Evolutionary conservation across 768 basidiomycete species (phyloP).

Genomic region (Agrocybe praecox): DNA sequence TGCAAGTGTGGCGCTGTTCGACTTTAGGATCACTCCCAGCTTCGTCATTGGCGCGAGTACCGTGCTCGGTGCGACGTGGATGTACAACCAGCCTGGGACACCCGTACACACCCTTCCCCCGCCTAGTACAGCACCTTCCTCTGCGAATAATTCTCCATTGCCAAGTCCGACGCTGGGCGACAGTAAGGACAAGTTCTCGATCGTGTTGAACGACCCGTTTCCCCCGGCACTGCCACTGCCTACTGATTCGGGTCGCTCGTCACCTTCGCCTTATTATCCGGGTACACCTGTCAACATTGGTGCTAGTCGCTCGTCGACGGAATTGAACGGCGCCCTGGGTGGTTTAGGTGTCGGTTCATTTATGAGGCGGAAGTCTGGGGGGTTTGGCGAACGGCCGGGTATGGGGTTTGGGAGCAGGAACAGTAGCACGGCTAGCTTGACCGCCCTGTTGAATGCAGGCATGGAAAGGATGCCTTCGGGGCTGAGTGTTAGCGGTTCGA

Average conservation of each 20-base stretch:
- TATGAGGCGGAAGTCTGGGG: conserved; percentile 24
- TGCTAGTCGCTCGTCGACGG: not conserved
- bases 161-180: not conserved
- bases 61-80: conserved; percentile 88
- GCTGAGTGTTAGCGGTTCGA: not conserved
- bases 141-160: not conserved
- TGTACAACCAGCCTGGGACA: conserved; percentile 83
- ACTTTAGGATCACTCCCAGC: conserved; percentile 83
- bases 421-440: conserved; percentile 24
- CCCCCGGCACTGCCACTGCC: too few species aligned
- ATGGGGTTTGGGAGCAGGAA: conserved; percentile 17
- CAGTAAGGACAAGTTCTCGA: conserved; percentile 15
- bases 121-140: not conserved
- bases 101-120: conserved; percentile 30
- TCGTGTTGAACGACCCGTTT: conserved; percentile 22
- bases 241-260: conserved; percentile 17
- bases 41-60: conserved; percentile 87
- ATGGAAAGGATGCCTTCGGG: conserved; percentile 2
- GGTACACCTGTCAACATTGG: conserved; percentile 11
- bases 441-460: conserved; percentile 12
- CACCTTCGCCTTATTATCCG: conserved; percentile 18
- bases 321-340: conserved; percentile 7
- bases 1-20: conserved; percentile 88
- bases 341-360: conserved; percentile 23
- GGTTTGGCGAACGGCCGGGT: conserved; percentile 14